Percentiles rank a stretch among this genome's conserved stretches.
These are phyloP conservation scores for Phialophora chinensis DNA, from an alignment of 2,329 filamentous ascomycete genomes.

Conservation along the genomic window DNA sequence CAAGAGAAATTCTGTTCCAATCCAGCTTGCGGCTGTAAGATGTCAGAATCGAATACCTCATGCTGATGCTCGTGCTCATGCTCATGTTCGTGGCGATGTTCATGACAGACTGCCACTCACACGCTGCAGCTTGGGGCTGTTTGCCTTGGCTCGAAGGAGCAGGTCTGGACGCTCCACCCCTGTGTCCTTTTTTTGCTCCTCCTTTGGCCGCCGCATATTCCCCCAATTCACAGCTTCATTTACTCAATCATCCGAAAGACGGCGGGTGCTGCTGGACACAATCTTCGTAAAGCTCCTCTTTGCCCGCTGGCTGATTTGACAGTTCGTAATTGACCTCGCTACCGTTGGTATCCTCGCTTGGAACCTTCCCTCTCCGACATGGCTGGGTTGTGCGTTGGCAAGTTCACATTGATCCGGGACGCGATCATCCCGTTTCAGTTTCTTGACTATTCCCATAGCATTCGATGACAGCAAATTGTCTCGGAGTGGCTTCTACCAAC, in stretches of 20 bases:
- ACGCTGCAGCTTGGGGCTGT: background rate
- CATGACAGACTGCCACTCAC: background rate
- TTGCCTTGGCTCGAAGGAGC: background rate
- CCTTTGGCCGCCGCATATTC: background rate
- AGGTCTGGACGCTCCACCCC: background rate
- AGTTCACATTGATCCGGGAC: background rate
- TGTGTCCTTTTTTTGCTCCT: background rate
- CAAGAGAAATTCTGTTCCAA: background rate
- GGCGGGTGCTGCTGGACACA: background rate
- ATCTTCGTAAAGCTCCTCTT: background rate
- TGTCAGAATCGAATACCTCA: background rate
- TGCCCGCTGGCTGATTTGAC: background rate
- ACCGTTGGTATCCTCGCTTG: background rate
- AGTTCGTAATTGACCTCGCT: background rate
- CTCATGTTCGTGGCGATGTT: background rate
- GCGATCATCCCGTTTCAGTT: background rate
- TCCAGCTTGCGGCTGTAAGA: background rate
- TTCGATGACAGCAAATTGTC: background rate
- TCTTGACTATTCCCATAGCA: background rate
- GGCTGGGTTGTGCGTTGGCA: constrained; percentile 1
- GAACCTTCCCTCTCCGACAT: background rate
- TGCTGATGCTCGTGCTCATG: background rate
- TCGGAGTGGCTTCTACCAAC: background rate
- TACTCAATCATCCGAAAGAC: background rate
- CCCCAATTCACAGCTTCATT: background rate